phyloP scores from a whole-genome alignment of 2,329 filamentous ascomycete species.

The Talaromyces verruculosus region DNA sequence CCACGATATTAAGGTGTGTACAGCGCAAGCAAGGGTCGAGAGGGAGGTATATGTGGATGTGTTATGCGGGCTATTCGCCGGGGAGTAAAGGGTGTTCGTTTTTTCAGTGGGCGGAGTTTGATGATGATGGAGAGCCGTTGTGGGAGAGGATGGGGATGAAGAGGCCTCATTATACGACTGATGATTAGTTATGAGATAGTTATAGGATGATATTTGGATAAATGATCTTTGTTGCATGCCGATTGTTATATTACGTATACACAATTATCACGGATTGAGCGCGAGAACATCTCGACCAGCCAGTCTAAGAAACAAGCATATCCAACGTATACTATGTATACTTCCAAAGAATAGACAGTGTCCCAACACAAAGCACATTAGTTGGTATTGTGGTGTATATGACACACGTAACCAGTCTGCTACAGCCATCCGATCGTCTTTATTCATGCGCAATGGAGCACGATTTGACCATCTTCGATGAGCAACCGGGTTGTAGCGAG shows the following conservation, averaged over 20 bases:
- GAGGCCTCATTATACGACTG: not conserved
- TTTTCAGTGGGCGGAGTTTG: constrained; percentile 84
- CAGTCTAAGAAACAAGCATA: not conserved
- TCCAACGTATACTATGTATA: not conserved
- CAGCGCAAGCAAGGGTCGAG: constrained; percentile 73
- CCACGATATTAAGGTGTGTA: constrained; percentile 71
- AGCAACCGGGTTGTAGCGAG: constrained; percentile 15
- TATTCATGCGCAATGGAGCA: not conserved
- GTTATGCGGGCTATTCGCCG: constrained; percentile 61
- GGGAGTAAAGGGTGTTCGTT: constrained; percentile 64
- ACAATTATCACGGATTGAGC: not conserved
- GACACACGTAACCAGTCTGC: not conserved
- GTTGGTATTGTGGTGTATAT: not conserved
- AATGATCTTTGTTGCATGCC: not conserved
- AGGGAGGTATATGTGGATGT: constrained; percentile 93
- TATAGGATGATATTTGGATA: not conserved
- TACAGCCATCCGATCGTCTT: not conserved
- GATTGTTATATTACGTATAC: not conserved
- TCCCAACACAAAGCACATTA: not conserved
- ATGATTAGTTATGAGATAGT: not conserved
- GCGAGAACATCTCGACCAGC: not conserved
- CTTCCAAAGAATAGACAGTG: constrained; percentile 3
- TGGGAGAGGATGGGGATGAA: constrained; percentile 46
- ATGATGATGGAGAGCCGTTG: constrained; percentile 78
- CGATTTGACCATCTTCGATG: constrained; percentile 4